Base-by-base conservation (phyloP, 1,284 basidiomycete genomes). In the Puccinia coronata region DNA sequence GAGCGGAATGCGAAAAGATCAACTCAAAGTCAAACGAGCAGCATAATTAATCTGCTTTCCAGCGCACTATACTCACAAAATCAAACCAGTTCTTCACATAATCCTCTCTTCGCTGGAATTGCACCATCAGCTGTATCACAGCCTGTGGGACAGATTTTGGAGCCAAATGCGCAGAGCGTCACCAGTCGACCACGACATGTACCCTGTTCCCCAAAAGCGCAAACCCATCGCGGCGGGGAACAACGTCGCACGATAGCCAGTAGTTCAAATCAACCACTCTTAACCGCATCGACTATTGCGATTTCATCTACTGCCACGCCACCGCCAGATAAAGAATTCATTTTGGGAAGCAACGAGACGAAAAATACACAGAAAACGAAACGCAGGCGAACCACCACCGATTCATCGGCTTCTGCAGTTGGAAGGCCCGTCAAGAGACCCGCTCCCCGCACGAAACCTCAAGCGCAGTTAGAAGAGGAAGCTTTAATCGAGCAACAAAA, bases 401-500 rank as follows among this genome's bases (percentile, higher is more conserved):
- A 43, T 18, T 59, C 51, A 14, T 61, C 67, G 28, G 77, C 47
- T 61, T 47, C 77, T 20, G 47, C 31, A 20, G 25, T n/a, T 51
- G 53, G 34, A 41, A 57, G 36, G 28, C 71, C 71, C 14, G 11
- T 31, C 6, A 73, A 73, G 34, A 80, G n/a, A 53, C 43, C 57
- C 18, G 34, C 39, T 34, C 36, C 36, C 4, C 55, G 79, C 11
- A n/a, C 55, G 16, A 80, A 80, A 36, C 79, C 69, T 11, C 79
- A 51, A 47, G 41, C 55, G 57, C 69, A 80, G 49, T 39, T 80
- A 71, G 70, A 47, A 23, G 57, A 80, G 39, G 79, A 80, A 63
- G 79, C 70, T 25, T 59, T 72, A 18, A 80, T 80, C 41, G 79
- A 73, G 41, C 34, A 71, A 55, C 39, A 80, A 23, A 43, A 80